Conservation (phyloP, 768 basidiomycete species). For the Cubamyces sp. region DNA sequence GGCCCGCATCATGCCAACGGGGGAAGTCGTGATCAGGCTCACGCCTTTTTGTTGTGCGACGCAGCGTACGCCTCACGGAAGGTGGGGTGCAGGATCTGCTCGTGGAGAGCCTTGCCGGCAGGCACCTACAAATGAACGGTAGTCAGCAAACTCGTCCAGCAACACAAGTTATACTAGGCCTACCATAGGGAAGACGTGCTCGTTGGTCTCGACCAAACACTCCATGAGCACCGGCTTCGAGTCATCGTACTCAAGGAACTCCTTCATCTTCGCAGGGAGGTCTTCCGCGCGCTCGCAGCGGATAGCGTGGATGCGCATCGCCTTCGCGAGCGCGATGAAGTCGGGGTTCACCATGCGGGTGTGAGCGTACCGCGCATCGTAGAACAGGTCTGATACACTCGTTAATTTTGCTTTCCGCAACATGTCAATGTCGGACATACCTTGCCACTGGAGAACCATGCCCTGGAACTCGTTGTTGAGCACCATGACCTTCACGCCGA, state of each 20-base stretch:
- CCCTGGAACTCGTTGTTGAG: slow-evolving; percentile 98
- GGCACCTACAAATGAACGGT: slow-evolving; percentile 56
- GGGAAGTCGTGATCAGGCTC: neutral
- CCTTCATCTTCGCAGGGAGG: slow-evolving; percentile 95
- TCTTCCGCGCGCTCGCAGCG: slow-evolving; percentile 72
- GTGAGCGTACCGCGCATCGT: slow-evolving; percentile 95
- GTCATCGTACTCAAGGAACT: slow-evolving; percentile 94
- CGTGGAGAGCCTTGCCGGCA: slow-evolving; percentile 93
- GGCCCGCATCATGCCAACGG: neutral
- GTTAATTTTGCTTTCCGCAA: slow-evolving; percentile 13
- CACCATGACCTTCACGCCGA: slow-evolving; percentile 93
- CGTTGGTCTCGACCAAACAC: slow-evolving; percentile 80
- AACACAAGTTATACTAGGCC: slow-evolving; percentile 27
- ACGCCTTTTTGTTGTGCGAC: slow-evolving; percentile 25
- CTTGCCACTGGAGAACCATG: slow-evolving; percentile 99
- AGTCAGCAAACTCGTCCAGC: slow-evolving; percentile 24
- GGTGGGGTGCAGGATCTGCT: slow-evolving; percentile 73
- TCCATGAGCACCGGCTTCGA: slow-evolving; percentile 89
- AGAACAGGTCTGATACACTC: slow-evolving; percentile 81
- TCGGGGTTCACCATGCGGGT: slow-evolving; percentile 95
- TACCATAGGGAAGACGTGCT: slow-evolving; percentile 94
- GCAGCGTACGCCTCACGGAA: slow-evolving; percentile 32
- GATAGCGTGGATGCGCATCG: slow-evolving; percentile 94
- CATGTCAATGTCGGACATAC: slow-evolving; percentile 43
- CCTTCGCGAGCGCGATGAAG: slow-evolving; percentile 84